These are phyloP conservation scores for Tylopilus sp. DNA, from an alignment of 768 basidiomycete genomes.

Conservation along the genomic window DNA sequence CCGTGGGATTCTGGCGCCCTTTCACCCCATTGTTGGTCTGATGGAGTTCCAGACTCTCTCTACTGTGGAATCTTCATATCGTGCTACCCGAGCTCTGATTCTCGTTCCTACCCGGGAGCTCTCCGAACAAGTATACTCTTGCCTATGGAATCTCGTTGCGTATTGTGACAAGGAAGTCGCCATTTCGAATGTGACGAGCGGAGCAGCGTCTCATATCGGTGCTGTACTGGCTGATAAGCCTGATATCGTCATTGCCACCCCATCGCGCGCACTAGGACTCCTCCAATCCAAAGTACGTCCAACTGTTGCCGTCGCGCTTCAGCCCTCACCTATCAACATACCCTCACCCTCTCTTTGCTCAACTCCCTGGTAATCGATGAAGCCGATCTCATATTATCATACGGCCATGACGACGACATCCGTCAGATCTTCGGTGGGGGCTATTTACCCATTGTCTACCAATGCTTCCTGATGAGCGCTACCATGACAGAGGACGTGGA, in stretches of 20 bases:
- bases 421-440: conserved; percentile 65
- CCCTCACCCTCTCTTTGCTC: conserved; percentile 60
- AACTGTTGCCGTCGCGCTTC: neutral
- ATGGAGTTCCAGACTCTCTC: conserved; percentile 31
- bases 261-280: conserved; percentile 63
- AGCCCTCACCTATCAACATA: conserved; percentile 36
- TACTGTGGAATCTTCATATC: conserved; percentile 39
- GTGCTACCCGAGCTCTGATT: conserved; percentile 70
- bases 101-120: conserved; percentile 91
- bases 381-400: conserved; percentile 94
- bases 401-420: conserved; percentile 92
- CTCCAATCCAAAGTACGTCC: conserved; percentile 63
- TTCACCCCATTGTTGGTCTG: neutral
- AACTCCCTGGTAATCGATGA: conserved; percentile 95
- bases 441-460: conserved; percentile 77
- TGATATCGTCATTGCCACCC: conserved; percentile 78
- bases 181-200: conserved; percentile 73
- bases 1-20: conserved; percentile 62
- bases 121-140: conserved; percentile 81
- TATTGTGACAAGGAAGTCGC: conserved; percentile 80
- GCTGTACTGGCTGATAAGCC: conserved; percentile 64
- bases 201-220: conserved; percentile 65
- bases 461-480: conserved; percentile 95
- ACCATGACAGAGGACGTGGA: conserved; percentile 98
- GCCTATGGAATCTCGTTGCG: conserved; percentile 57